phyloP scores from a whole-genome alignment of 106 monocot species.

The Triglochin maritima region DNA sequence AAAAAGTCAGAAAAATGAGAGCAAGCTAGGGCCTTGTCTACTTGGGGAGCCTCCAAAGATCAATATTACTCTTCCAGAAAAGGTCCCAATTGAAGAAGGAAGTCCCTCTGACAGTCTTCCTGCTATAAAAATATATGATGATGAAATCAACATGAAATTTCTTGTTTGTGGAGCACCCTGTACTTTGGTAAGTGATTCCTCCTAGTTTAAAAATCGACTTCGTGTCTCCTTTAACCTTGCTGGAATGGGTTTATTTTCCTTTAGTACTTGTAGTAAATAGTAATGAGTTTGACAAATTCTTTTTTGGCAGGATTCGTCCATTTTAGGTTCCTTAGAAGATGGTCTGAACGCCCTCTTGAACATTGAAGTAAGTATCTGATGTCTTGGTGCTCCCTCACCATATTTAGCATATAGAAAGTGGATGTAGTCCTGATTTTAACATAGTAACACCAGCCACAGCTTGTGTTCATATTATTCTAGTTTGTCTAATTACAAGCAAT shows the following conservation, averaged over 20 bases:
- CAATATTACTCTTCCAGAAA: conserved; percentile 38
- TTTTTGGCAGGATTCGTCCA: conserved; percentile 55
- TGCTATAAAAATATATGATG: conserved; percentile 74
- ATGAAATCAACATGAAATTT: conserved; percentile 54
- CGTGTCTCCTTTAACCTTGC: background rate
- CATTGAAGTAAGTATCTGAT: conserved; percentile 62
- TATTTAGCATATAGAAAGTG: too few species aligned
- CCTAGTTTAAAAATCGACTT: background rate
- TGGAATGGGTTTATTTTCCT: background rate
- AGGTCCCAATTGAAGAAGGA: conserved; percentile 23
- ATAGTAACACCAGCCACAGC: too few species aligned
- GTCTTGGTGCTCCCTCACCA: too few species aligned
- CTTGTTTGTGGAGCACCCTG: conserved; percentile 77
- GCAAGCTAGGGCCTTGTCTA: conserved; percentile 47
- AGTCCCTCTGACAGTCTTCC: conserved; percentile 35
- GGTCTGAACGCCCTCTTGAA: conserved; percentile 90
- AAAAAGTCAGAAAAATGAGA: conserved; percentile 23
- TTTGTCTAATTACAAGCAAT: too few species aligned
- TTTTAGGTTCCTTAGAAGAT: conserved; percentile 84
- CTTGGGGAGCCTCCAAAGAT: conserved; percentile 82
- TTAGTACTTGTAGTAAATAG: background rate
- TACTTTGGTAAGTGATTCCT: conserved; percentile 49
- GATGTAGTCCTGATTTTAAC: too few species aligned
- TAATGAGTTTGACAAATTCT: background rate
- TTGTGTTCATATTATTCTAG: too few species aligned